These are phyloP conservation scores for Polysphondylium violaceum DNA, from an alignment of 78 protist genomes.

Conservation along the genomic window DNA sequence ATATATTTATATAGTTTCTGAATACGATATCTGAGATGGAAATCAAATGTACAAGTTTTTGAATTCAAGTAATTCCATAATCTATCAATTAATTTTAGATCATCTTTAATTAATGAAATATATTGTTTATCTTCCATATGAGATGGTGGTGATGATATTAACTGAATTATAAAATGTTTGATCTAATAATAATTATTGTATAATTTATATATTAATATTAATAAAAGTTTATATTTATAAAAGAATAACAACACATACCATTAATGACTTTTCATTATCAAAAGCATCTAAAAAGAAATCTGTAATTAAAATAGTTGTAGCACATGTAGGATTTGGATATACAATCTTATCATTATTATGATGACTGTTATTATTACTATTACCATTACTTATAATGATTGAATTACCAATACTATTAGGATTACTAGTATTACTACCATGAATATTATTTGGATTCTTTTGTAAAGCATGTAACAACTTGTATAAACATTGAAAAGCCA, in stretches of 20 bases:
- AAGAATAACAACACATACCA: no score
- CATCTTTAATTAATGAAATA: conserved; percentile 40
- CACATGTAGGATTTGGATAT: no score
- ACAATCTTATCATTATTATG: no score
- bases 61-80: conserved; percentile 57
- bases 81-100: conserved; percentile 40
- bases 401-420: neutral
- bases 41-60: conserved; percentile 8
- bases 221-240: no score
- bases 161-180: conserved; percentile 13
- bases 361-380: no score
- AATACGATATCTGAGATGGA: neutral
- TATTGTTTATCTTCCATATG: conserved; percentile 39
- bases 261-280: conserved; percentile 30
- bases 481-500: conserved; percentile 34
- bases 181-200: no score
- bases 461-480: conserved; percentile 15
- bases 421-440: neutral
- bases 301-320: conserved; percentile 1
- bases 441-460: conserved; percentile 2
- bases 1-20: conserved; percentile 28
- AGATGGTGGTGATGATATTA: conserved; percentile 16
- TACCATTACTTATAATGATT: no score
- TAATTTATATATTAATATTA: neutral
- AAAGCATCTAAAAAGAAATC: conserved; percentile 48